Evolutionary conservation across 768 basidiomycete species (phyloP), one percentile per base, ranked within the genome.

Genomic region (Hygrocybe coccinea): DNA sequence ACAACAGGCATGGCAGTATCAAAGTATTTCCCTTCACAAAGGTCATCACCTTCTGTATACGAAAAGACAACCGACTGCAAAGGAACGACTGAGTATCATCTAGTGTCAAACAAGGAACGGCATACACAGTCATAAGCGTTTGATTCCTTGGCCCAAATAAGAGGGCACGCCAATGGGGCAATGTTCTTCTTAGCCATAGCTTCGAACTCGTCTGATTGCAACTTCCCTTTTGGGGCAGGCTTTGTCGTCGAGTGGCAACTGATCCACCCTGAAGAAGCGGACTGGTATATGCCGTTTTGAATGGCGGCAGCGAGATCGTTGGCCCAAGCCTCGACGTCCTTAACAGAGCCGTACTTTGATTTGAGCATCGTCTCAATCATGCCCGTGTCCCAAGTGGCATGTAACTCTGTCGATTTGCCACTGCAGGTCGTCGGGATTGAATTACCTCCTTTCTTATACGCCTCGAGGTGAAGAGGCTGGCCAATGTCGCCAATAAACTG

Each of bases 401-500:
- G 79, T 38, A 79, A 62, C 59, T 81, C 79, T 15, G 72, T 77
- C 5, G 59, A 68, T 5, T 65, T 56, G 11, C 77, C 76, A 47
- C 60, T 65, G 60, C 78, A 80, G 36, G 55, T 72, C 14, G 69
- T 74, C 38, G 51, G 59, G 34, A 81, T 77, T 19, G 66, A 65
- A 58, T 79, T 79, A 15, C 78, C 78, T n/a, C 78, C 78, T 2
- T 71, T 62, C 56, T 65, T 70, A 34, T 68, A 54, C 17, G 73
- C 76, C 69, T 81, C 76, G 47, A 74, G 73, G 55, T 80, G 78
- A 25, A 81, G 70, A 4, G 78, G 78, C 57, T 80, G 79, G 17
- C 76, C 74, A 55, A 80, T 75, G 56, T 79, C 77, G 12, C 78
- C 77, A 49, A 79, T 62, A 60, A 79, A 78, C 75, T 75, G 38